Conservation (phyloP, 2,329 filamentous ascomycete species). For the Xylaria arbuscula region DNA sequence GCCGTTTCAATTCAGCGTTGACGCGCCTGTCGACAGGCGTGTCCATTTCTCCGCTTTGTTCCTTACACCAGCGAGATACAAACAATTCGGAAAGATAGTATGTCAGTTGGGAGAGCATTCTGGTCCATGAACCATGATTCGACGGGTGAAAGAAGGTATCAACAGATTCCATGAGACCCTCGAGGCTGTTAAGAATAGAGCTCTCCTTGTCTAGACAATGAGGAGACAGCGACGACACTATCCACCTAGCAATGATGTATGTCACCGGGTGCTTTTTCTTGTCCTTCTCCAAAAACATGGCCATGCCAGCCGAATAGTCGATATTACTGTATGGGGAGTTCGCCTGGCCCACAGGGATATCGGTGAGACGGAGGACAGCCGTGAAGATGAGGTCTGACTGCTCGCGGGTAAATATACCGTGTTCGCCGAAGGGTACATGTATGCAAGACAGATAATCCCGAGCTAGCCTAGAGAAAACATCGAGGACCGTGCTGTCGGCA, state of each 20-base stretch:
- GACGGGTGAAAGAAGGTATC: conserved; percentile 99
- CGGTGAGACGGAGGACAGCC: conserved; percentile 85
- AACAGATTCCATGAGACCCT: conserved; percentile 91
- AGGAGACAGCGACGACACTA: conserved; percentile 92
- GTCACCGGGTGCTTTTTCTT: conserved; percentile 91
- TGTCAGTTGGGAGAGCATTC: conserved; percentile 86
- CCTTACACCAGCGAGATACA: conserved; percentile 96
- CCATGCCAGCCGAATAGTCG: conserved; percentile 85
- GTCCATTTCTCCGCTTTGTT: conserved; percentile 91
- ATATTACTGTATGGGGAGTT: conserved; percentile 91
- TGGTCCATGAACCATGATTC: conserved; percentile 93
- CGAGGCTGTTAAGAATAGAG: conserved; percentile 85
- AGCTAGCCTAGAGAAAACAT: conserved; percentile 87
- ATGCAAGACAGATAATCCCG: conserved; percentile 81
- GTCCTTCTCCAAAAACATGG: conserved; percentile 89
- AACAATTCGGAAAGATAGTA: conserved; percentile 96
- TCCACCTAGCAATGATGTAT: conserved; percentile 92
- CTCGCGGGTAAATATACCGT: conserved; percentile 91
- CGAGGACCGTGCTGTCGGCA: conserved; percentile 87
- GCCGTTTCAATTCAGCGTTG: conserved; percentile 81
- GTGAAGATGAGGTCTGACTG: conserved; percentile 96
- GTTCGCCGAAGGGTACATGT: conserved; percentile 82
- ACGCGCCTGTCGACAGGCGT: conserved; percentile 83
- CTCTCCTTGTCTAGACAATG: conserved; percentile 79
- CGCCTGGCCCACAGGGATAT: conserved; percentile 96